Evolutionary conservation across 139 green algal species (phyloP), one percentile per base, ranked within the genome.

Genomic region (Trebouxia sp.): DNA sequence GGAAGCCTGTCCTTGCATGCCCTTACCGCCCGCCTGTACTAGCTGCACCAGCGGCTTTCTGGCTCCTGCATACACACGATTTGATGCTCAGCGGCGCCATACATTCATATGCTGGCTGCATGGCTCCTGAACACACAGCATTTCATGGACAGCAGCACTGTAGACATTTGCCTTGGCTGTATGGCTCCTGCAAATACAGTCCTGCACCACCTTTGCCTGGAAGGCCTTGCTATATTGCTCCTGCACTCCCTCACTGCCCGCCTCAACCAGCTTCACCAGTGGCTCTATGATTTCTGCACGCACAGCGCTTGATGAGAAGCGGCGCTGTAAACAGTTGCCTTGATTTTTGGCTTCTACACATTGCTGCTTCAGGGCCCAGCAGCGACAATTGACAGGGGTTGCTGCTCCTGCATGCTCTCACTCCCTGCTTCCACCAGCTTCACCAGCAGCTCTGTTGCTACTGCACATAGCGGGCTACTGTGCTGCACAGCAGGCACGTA

Each of bases 31-130:
- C 14, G 69, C 69, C 42, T 77, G 39, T 26, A 77, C 42, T 17
- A 77, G 69, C 42, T 77, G 53, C 41, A 77, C 41, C n/a, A 77
- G 1, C n/a, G n/a, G n/a, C n/a, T n/a, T n/a, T n/a, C 22, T 22
- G 22, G 50, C 50, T 22, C 50, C 50, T 58, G 50, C 50, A n/a
- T n/a, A n/a, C n/a, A n/a, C n/a, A n/a, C n/a, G n/a, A n/a, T n/a
- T n/a, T n/a, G n/a, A n/a, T n/a, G n/a, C n/a, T n/a, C n/a, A n/a
- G n/a, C n/a, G n/a, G n/a, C n/a, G n/a, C n/a, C n/a, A n/a, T n/a
- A n/a, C n/a, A n/a, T n/a, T n/a, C n/a, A n/a, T n/a, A n/a, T n/a
- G n/a, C n/a, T n/a, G n/a, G n/a, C n/a, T n/a, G n/a, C n/a, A n/a
- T n/a, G n/a, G n/a, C n/a, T n/a, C n/a, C n/a, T n/a, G n/a, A n/a